These are phyloP conservation scores for Cymodocea nodosa DNA, from an alignment of 116 monocot species.

Conservation along the genomic window DNA sequence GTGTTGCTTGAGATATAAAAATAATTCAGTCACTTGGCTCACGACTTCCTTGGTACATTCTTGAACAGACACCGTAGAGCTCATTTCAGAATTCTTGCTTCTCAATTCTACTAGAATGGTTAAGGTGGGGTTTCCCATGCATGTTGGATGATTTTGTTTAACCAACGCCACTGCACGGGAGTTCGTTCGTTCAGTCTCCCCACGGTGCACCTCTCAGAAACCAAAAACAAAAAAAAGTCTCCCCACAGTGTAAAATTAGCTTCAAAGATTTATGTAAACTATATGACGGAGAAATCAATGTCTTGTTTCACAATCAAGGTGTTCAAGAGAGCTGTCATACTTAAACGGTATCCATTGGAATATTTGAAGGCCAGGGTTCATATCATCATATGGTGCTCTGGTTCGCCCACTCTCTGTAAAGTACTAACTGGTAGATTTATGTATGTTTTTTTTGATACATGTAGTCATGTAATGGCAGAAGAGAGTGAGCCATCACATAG, in stretches of 20 bases:
- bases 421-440: background rate
- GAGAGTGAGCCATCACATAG: too few relatives aligned
- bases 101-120: background rate
- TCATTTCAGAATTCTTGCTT: background rate
- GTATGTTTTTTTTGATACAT: conserved; percentile 1
- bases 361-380: background rate
- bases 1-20: background rate
- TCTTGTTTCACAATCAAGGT: background rate
- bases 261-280: background rate
- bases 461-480: background rate
- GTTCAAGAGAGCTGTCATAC: background rate
- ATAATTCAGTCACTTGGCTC: background rate
- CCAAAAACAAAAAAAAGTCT: too few relatives aligned
- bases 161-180: background rate
- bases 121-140: background rate
- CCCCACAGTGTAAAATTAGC: background rate
- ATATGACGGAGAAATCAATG: background rate
- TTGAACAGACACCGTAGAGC: background rate
- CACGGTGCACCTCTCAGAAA: too few relatives aligned
- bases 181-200: background rate
- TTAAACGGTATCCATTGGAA: background rate
- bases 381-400: too few relatives aligned
- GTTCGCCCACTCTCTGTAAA: background rate
- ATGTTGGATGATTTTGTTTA: conserved; percentile 4
- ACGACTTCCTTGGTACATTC: background rate